Evolutionary conservation across 768 basidiomycete genomes (phyloP).

Genomic region (Kondoa malvinella): DNA sequence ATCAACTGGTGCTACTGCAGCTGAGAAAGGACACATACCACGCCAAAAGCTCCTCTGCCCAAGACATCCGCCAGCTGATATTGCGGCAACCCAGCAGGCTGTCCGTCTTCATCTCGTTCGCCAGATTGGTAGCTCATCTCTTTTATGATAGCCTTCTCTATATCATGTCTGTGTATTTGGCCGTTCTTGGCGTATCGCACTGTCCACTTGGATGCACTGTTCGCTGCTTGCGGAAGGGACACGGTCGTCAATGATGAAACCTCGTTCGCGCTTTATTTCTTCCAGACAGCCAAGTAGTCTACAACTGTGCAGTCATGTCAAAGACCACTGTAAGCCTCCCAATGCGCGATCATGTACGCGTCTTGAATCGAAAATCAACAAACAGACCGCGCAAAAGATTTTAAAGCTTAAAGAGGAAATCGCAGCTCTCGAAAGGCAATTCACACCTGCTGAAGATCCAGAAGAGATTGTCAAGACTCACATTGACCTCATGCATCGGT

Average conservation of each 20-base stretch:
- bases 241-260: too few relatives aligned
- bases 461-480: constrained; percentile 20
- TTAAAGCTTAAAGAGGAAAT: constrained; percentile 16
- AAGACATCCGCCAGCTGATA: constrained; percentile 17
- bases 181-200: too few relatives aligned
- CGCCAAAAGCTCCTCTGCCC: constrained; percentile 17
- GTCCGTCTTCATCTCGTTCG: not conserved
- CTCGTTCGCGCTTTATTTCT: too few relatives aligned
- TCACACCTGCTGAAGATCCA: constrained; percentile 9
- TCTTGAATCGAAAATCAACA: too few relatives aligned
- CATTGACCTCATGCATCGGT: constrained; percentile 30
- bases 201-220: too few relatives aligned
- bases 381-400: constrained; percentile 12
- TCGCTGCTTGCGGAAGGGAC: too few relatives aligned
- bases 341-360: too few relatives aligned
- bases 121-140: not conserved
- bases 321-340: too few relatives aligned
- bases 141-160: not conserved
- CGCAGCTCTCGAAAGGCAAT: constrained; percentile 8
- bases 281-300: too few relatives aligned
- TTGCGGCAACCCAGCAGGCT: not conserved
- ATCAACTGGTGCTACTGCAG: not conserved
- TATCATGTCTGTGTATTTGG: too few relatives aligned
- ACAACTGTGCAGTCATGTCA: too few relatives aligned
- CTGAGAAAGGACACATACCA: constrained; percentile 1